Evolutionary conservation across 2,329 filamentous ascomycete species (phyloP), one percentile per base, ranked within the genome.

Genomic region (Metarhizium brunneum): DNA sequence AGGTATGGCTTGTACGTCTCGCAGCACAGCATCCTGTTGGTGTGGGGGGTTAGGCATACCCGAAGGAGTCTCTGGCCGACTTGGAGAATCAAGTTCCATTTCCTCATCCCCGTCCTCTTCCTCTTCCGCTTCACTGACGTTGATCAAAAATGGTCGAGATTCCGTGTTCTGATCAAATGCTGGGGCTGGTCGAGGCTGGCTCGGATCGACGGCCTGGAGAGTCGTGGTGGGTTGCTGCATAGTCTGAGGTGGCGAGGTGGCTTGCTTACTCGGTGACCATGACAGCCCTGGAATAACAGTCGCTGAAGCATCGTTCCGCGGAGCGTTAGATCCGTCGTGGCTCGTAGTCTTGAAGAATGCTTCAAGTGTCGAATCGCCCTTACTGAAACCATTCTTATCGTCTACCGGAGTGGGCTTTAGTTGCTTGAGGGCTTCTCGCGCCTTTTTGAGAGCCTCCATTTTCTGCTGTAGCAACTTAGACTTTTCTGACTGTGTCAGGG

Each of bases 41-140:
- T 65, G 63, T 1, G 70, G 62, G 3, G 64, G 66, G 5, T 61
- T 64, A 18, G 57, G 64, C 11, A 65, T 66, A 25, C 70, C 69
- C 5, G 67, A 62, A 2, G 69, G 64, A 16, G 69, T 65, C 29
- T 69, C 62, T 3, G 73, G 73, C 25, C 78, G 75, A 32, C 70
- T 73, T 10, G 75, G 77, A 50, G 79, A 82, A 30, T 82, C 82
- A 29, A 86, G 76, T 56, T 84, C 84, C 50, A 84, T 77, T 60
- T 84, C 82, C 56, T 83, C 81, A 51, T 82, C 79, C 38, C 79
- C 77, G 60, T 85, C 79, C 36, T 80, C 77, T 60, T 85, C 82
- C 55, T 83, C 82, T 52, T 83, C 80, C 42, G 80, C 78, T 6
- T 95, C 92, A 65, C 90, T 95, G 43, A 95, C 86, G 60, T 95